These are phyloP conservation scores for Phanerodontia chrysosporium DNA, from an alignment of 768 basidiomycete species.

Conservation along the genomic window DNA sequence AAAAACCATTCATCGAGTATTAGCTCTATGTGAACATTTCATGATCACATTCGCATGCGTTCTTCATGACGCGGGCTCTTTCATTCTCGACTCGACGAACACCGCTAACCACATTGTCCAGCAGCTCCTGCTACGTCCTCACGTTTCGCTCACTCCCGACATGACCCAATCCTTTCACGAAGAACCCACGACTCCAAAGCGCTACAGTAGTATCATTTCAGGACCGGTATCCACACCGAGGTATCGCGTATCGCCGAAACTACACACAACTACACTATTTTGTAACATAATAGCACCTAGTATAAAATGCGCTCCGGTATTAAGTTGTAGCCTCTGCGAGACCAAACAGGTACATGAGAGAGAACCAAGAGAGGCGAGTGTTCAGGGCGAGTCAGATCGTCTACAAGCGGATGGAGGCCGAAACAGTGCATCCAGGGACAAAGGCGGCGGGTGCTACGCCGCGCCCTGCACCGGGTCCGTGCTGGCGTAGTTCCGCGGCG, in stretches of 20 bases:
- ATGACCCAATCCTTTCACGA: background rate
- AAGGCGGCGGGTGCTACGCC: background rate
- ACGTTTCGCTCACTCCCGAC: background rate
- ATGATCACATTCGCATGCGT: background rate
- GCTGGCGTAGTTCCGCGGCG: background rate
- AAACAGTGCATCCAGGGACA: too few species aligned
- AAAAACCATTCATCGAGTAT: too few species aligned
- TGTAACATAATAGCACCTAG: background rate
- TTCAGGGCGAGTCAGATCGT: too few species aligned
- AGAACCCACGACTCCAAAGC: background rate
- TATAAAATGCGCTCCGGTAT: background rate
- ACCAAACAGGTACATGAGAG: too few species aligned
- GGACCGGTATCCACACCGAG: too few species aligned
- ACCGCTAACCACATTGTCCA: background rate
- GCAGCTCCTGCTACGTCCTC: background rate
- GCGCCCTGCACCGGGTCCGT: conserved; percentile 3
- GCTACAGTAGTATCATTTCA: too few species aligned
- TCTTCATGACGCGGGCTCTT: background rate
- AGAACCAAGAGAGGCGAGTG: too few species aligned
- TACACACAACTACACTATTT: background rate
- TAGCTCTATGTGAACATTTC: too few species aligned
- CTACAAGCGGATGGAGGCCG: too few species aligned
- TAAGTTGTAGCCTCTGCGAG: background rate
- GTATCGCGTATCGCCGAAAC: too few species aligned
- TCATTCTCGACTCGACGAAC: background rate